Base-by-base conservation (phyloP, 768 basidiomycete species). In the Gloeostereum incarnatum region DNA sequence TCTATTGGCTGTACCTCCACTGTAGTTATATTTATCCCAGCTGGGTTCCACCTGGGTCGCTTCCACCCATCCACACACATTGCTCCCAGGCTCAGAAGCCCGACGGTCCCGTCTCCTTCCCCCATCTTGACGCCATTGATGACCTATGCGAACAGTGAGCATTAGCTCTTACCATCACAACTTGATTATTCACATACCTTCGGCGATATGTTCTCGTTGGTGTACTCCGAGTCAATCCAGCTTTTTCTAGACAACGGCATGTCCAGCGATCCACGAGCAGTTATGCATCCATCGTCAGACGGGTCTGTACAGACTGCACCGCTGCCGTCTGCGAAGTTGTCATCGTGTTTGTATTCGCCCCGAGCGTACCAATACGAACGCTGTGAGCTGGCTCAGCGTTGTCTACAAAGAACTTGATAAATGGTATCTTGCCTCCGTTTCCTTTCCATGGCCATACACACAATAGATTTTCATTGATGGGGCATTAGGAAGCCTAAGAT, bases 11-110 rank as follows among this genome's bases (percentile, higher is more conserved):
- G 26, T 8, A 14, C 85, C 75, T 93, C 90, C 40, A 92, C 77
- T 11, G 92, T 94, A 18, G 79, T 76, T 34, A 97, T 62, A 48
- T 77, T 72, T 53, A 96, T 90, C n/a, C 82, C 72, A 9, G 77
- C 83, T 1, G 94, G 94, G 57, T 97, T 98, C 89, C 90, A 97
- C 38, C 80, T 67, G 44, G 71, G 71, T 40, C 79, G 68, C 57
- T 85, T 86, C 94, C 93, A 96, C 5, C 93, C 94, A 52, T 91
- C 89, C 8, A 85, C 81, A 50, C 94, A 97, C 91, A 98, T 96
- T n/a, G 86, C 78, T 11, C 92, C 94, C 38, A 92, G 66, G 47
- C 85, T 88, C 23, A 93, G 51, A 29, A 91, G 60, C 48, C 78
- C 78, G 17, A 92, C 91, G 2, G 96, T 97, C 9, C 96, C 94